These are phyloP conservation scores for Cicer pinnatifidum DNA, from an alignment of 306 rosid genomes.

Conservation along the genomic window DNA sequence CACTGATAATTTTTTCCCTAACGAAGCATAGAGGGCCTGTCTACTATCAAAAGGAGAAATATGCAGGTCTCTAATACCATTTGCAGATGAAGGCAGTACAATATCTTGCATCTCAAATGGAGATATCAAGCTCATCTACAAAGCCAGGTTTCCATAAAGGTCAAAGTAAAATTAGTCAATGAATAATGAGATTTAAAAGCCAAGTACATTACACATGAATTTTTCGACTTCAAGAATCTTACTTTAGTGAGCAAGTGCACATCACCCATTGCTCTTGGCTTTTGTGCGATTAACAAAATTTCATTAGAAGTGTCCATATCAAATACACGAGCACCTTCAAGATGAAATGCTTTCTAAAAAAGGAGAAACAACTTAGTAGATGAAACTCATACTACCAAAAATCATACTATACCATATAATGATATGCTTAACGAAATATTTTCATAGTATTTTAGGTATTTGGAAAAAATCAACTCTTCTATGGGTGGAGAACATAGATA, in stretches of 20 bases:
- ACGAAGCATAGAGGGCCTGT: constrained; percentile 72
- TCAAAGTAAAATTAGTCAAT: constrained; percentile 29
- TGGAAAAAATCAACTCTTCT: neutral
- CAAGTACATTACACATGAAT: constrained; percentile 17
- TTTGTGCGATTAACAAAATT: constrained; percentile 72
- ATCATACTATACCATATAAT: constrained; percentile 3
- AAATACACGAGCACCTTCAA: constrained; percentile 71
- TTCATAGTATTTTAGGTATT: neutral
- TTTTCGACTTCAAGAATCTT: constrained; percentile 44
- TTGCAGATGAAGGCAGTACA: constrained; percentile 61
- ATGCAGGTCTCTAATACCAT: constrained; percentile 69
- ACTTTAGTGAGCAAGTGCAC: constrained; percentile 67
- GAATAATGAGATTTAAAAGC: constrained; percentile 34
- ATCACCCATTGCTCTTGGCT: constrained; percentile 61
- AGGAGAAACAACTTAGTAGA: constrained; percentile 46
- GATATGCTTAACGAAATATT: constrained; percentile 2
- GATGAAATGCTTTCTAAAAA: constrained; percentile 63
- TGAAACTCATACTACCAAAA: constrained; percentile 28
- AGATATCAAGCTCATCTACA: constrained; percentile 81
- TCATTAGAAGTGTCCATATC: constrained; percentile 72
- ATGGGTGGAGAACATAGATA: neutral
- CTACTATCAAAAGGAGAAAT: constrained; percentile 61
- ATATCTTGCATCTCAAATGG: constrained; percentile 83
- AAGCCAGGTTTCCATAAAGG: constrained; percentile 41
- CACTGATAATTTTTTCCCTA: constrained; percentile 75